phyloP scores from a whole-genome alignment of 441 rosid genomes.

The Iberis amara region DNA sequence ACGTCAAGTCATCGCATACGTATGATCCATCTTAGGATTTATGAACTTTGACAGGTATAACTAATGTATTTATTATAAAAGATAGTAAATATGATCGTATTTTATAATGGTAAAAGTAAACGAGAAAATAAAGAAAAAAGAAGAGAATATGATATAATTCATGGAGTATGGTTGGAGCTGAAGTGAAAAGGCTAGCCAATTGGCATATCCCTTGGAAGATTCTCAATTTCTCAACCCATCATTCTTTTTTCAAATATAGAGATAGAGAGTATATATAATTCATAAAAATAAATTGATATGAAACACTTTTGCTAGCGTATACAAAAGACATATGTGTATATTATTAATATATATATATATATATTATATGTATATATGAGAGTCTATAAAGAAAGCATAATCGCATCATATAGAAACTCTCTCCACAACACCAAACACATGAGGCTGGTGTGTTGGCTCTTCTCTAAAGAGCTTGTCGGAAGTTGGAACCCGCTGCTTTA shows the following conservation, averaged over 20 bases:
- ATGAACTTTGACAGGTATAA: neutral
- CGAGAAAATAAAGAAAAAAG: constrained; percentile 19
- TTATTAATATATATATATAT: neutral
- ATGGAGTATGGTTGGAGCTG: constrained; percentile 25
- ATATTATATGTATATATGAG: neutral
- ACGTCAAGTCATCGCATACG: constrained; percentile 24
- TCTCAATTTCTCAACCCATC: constrained; percentile 13
- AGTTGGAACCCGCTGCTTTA: constrained; percentile 1
- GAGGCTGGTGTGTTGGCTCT: constrained; percentile 30
- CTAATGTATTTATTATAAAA: constrained; percentile 4
- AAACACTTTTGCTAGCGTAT: constrained; percentile 7
- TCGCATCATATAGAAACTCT: constrained; percentile 20
- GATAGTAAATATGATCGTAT: neutral
- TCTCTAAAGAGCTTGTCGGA: constrained; percentile 18
- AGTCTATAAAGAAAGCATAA: constrained; percentile 23
- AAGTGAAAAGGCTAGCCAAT: constrained; percentile 25
- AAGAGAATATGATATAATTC: constrained; percentile 4
- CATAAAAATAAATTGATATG: neutral
- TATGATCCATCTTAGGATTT: constrained; percentile 12
- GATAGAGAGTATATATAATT: neutral
- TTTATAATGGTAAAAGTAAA: constrained; percentile 16
- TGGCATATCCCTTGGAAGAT: constrained; percentile 30
- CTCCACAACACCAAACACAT: constrained; percentile 26
- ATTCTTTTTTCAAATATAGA: neutral
- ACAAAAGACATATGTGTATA: neutral